phyloP scores from a whole-genome alignment of 345 rosid species.

The Citrus cavaleriei region DNA sequence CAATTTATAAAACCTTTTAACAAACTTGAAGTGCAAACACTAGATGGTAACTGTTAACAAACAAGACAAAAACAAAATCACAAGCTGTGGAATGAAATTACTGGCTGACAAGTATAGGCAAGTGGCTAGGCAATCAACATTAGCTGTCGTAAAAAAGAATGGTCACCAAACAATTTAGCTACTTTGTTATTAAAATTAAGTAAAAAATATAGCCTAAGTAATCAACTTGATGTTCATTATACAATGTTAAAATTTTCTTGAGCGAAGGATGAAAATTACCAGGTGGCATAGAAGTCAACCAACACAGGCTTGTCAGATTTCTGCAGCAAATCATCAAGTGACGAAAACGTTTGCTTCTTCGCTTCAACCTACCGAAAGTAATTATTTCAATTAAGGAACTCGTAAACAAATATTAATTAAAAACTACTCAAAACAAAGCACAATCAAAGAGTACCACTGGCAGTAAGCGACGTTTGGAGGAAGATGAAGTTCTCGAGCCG shows the following conservation, averaged over 20 bases:
- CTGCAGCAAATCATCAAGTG: slow-evolving; percentile 67
- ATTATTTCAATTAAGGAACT: neutral
- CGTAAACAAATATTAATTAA: neutral
- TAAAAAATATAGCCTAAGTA: too few species aligned
- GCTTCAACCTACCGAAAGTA: slow-evolving; percentile 45
- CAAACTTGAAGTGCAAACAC: neutral
- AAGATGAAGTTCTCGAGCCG: slow-evolving; percentile 14
- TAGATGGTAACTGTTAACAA: too few species aligned
- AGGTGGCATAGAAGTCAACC: slow-evolving; percentile 89
- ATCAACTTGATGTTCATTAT: too few species aligned
- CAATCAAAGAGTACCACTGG: slow-evolving; percentile 14
- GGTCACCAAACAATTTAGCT: too few species aligned
- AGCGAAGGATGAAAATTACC: slow-evolving; percentile 35
- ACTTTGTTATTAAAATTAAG: too few species aligned
- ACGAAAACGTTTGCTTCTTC: slow-evolving; percentile 70
- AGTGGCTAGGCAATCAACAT: too few species aligned
- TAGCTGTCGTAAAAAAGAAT: too few species aligned
- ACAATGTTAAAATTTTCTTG: too few species aligned
- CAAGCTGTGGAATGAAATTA: too few species aligned
- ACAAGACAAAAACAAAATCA: too few species aligned
- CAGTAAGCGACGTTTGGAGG: slow-evolving; percentile 27
- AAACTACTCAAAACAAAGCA: neutral
- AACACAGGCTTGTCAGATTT: slow-evolving; percentile 71
- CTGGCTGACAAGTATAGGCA: too few species aligned
- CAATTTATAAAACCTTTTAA: neutral